Base-by-base conservation (phyloP, 2,329 filamentous ascomycete species). In the Colletotrichum liaoningense region DNA sequence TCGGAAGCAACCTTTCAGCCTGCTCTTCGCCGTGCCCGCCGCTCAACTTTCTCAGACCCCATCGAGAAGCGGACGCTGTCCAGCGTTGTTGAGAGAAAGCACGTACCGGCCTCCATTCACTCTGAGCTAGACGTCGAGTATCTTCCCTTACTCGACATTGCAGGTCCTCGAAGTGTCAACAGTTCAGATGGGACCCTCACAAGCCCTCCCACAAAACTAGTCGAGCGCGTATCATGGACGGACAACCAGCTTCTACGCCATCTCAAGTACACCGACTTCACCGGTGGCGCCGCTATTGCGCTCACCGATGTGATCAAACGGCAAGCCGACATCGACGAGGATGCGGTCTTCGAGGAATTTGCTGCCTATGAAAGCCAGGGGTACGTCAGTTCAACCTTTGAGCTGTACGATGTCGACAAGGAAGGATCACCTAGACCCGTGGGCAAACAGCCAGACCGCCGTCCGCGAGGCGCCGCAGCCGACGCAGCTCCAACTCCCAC, bases 391-490 rank as follows among this genome's bases (percentile, higher is more conserved):
- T 86, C 87, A 3, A 88, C 88, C 19, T 89, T 89, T 74, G 88
- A 90, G 75, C 86, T 91, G 4, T 91, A 89, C 76, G 89, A 91
- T 74, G 83, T 91, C 14, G 84, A 84, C 1, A 79, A 79, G 4
- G 85, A 89, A 67, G 86, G 86, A 2, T 76, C 79, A 1, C 84
- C 86, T 9, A 80, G 63, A 2, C 74, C 67, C 4, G 74, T 75
- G 0, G 74, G 74, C 5, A 74, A 72, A 56, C 74, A 75, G 28
- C 55, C 59, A 0, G 71, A 72, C 30, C 67, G 7, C 6, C 57
- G 46, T 38, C 54, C 35, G n/a, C 64, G 62, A 8, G 62, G 66
- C 30, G 49, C 42, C 14, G 30, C 59, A 11, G 19, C 60, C 26
- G 84, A 58, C 76, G 80, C 28, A 77, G 82, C 19, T 79, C 85